Base-by-base conservation (phyloP, 345 rosid species). In the Moricandia arvensis region DNA sequence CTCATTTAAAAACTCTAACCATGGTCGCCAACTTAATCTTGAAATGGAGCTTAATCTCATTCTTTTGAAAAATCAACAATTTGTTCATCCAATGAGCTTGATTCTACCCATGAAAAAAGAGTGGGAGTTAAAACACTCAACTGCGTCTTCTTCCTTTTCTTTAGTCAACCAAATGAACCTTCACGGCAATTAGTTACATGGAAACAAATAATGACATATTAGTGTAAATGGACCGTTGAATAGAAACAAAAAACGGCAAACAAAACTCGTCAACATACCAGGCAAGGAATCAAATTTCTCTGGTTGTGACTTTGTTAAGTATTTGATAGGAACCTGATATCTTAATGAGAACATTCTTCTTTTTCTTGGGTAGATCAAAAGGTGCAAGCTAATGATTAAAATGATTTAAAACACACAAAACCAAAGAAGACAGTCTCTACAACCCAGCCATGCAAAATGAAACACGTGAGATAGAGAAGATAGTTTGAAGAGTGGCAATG, bases 131-230 rank as follows among this genome's bases (percentile, higher is more conserved):
- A 35, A 51, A 49, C 55, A 85, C 95, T 88, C 75, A 91, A 97
- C 0, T 82, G 91, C 73, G 88, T 94, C 90, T 91, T 94, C 80
- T 94, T 94, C 89, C 90, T 93, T 86, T 93, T 93, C 80, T 93
- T 93, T 87, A 90, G 59, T 58, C 96, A 93, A 84, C 85, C 35
- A 69, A 94, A 91, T 80, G 85, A 65, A 68, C 84, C 86, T 74
- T 90, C 97, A 70, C 84, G 77, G 15, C 93, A 97, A 41, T 86
- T 80, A 38, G 80, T 97, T 92, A 85, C 65, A 82, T 57, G 15
- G 34, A 58, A n/a, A n/a, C n/a, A 47, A 80, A 37, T 2, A 64
- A 47, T 47, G 68, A 21, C 45, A 38, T 38, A 38, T 5, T 38
- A 38, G n/a, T 4, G 45, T 38, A 38, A n/a, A 38, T 38, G 3